Conservation (phyloP, 1,284 basidiomycete genomes). For the Ganoderma sp. region DNA sequence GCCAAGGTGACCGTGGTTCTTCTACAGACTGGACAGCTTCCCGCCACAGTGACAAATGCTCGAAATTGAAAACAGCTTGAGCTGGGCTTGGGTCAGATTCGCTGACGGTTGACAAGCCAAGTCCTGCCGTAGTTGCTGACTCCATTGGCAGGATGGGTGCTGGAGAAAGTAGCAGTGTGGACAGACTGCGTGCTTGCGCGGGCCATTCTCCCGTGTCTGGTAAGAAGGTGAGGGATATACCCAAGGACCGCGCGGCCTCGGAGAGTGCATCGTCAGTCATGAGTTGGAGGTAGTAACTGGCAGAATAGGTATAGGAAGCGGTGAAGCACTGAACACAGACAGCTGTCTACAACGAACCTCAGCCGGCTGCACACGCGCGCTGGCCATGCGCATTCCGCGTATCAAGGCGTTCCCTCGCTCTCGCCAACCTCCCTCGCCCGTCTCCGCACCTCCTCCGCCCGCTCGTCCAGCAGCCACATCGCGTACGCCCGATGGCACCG, state of each 20-base stretch:
- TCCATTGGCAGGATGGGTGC: background rate
- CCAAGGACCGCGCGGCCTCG: background rate
- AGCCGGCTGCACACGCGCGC: too few relatives aligned
- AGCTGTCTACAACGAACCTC: too few relatives aligned
- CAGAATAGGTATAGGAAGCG: background rate
- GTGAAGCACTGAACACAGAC: background rate
- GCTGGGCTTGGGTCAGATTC: too few relatives aligned
- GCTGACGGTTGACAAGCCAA: too few relatives aligned
- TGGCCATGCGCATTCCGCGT: too few relatives aligned
- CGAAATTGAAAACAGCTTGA: too few relatives aligned
- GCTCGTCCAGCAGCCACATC: slow-evolving; percentile 27
- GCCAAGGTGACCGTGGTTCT: too few relatives aligned
- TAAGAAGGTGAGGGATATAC: background rate
- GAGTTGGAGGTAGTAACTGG: background rate
- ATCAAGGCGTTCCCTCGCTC: background rate
- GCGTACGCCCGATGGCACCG: slow-evolving; percentile 26
- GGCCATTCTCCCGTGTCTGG: background rate
- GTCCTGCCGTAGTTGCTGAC: too few relatives aligned
- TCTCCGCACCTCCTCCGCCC: slow-evolving; percentile 19
- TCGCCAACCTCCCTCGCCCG: slow-evolving; percentile 1
- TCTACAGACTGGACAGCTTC: too few relatives aligned
- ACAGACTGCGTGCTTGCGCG: background rate
- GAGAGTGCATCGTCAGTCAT: background rate
- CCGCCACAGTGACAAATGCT: too few relatives aligned
- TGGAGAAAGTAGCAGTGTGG: background rate